Evolutionary conservation across 1,284 basidiomycete species (phyloP).

Genomic region (Heterobasidion occidentale): DNA sequence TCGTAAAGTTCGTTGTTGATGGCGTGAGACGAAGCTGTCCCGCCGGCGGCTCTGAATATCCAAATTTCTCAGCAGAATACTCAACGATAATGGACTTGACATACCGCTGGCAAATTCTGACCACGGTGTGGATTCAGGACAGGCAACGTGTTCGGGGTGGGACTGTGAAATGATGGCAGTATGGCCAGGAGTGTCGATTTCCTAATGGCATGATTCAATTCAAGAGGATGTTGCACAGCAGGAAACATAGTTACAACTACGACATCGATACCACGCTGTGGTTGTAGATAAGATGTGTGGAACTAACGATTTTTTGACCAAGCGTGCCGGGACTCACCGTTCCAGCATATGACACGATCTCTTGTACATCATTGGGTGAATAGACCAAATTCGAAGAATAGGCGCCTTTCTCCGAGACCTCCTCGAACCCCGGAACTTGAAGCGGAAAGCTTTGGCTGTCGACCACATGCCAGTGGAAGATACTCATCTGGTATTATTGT

Average conservation of each 20-base stretch:
- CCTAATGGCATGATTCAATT: conserved; percentile 15
- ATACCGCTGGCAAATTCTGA: conserved; percentile 19
- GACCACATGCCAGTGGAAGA: conserved; percentile 79
- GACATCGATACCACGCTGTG: neutral
- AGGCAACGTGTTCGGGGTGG: conserved; percentile 36
- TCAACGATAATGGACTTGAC: neutral
- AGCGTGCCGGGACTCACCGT: conserved; percentile 34
- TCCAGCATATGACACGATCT: conserved; percentile 67
- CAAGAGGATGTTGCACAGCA: neutral
- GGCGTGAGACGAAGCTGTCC: conserved; percentile 38
- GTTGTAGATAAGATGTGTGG: neutral
- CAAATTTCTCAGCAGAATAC: neutral
- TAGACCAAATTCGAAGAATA: conserved; percentile 58
- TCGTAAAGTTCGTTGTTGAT: conserved; percentile 29
- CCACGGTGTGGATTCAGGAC: conserved; percentile 22
- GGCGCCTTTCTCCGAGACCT: conserved; percentile 62
- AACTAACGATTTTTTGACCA: neutral
- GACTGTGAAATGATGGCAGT: conserved; percentile 39
- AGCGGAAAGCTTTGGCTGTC: conserved; percentile 76
- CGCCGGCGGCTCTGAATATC: conserved; percentile 30
- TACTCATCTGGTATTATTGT: conserved; percentile 40
- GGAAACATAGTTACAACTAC: neutral
- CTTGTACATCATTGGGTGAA: conserved; percentile 47
- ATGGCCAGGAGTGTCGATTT: conserved; percentile 71
- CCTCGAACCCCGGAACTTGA: conserved; percentile 50